Evolutionary conservation across 371 early-diverging fungal genomes (phyloP).

Genomic region (Dentiscutata heterogama): DNA sequence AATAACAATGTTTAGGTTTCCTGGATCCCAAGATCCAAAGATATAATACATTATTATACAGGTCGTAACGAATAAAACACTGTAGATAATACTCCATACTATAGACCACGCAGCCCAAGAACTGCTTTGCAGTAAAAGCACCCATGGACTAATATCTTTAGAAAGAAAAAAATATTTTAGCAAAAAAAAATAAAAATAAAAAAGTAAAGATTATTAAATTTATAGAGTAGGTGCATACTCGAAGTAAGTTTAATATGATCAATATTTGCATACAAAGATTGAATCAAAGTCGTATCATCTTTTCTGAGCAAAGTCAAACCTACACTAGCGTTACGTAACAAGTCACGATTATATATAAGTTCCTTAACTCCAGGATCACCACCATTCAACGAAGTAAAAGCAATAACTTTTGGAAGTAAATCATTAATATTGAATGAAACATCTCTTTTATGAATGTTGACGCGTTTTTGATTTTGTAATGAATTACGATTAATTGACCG

Average conservation of each 20-base stretch:
- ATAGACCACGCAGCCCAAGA: conserved; percentile 12
- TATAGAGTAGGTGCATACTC: background rate
- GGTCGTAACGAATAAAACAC: background rate
- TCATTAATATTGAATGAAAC: no score
- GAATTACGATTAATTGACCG: background rate
- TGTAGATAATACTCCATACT: background rate
- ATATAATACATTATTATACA: background rate
- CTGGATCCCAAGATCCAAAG: background rate
- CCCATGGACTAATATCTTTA: conserved; percentile 17
- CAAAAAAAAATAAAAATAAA: background rate
- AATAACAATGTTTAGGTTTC: conserved; percentile 19
- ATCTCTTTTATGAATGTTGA: background rate
- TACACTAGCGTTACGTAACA: background rate
- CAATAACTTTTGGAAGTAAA: conserved; percentile 22
- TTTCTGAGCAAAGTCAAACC: background rate
- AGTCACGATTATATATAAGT: background rate
- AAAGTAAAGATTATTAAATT: background rate
- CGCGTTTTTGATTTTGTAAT: background rate
- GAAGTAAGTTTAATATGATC: background rate
- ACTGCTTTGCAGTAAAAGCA: background rate
- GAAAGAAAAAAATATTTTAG: background rate
- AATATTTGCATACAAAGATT: background rate
- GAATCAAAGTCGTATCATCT: background rate
- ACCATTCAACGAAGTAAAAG: conserved; percentile 24
- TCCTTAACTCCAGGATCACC: conserved; percentile 36